Evolutionary conservation across 441 rosid genomes (phyloP), one percentile per base, ranked within the genome.

Genomic region (Hura crepitans): DNA sequence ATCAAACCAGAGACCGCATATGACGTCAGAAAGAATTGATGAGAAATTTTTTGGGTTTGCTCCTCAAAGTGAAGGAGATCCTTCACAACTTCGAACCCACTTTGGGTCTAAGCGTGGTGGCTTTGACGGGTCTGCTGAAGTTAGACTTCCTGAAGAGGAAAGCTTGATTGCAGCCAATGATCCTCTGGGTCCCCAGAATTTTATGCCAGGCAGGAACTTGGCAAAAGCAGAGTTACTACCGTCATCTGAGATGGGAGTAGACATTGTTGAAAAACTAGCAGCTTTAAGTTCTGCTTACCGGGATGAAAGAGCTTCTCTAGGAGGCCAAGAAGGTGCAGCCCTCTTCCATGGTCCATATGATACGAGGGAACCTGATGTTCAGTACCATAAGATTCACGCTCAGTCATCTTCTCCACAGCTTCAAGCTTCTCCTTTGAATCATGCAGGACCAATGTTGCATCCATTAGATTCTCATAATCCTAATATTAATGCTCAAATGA

Each of bases 401-500:
- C 89, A 81, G 42, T 35, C 85, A 72, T 72, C 91, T 61, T 72
- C 85, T 72, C 74, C 82, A 6, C 91, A 82, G 80, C 81, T 82
- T 77, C 85, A 54, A 57, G 86, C 80, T 60, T 63, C 82, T 54
- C 92, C 81, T 66, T 70, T 83, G 78, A 89, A 89, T 80, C 87
- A 82, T 64, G 81, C 72, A 66, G 92, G 89, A 20, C 76, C 84
- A n/a, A 62, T 77, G 65, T 74, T 86, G 73, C 83, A 81, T 74
- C 81, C 85, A 5, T 75, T 84, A 50, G 96, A 90, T 79, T 71
- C 97, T 70, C 87, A 87, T 76, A 82, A 84, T 71, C 76, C 85
- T 68, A 82, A 83, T 65, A 70, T 68, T 33, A 85, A 82, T 84
- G 77, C 90, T 74, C 92, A 76, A 57, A 75, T 91, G 85, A 88